Evolutionary conservation across 108 stramenopile species (phyloP), one percentile per base, ranked within the genome.

Genomic region (Skeletonema menzelii): DNA sequence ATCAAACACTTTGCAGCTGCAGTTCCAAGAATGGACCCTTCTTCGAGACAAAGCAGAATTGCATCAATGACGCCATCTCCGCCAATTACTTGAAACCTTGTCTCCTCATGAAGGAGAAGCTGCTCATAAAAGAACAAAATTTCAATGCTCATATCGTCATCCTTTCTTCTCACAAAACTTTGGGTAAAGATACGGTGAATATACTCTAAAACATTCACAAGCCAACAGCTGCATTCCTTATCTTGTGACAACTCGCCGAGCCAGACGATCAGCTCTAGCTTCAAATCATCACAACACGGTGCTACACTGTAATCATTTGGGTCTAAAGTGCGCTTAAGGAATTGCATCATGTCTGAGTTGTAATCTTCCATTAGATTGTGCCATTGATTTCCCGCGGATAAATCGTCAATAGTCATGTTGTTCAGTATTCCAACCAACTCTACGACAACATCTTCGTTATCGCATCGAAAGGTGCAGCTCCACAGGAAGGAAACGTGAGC

Each of bases 361-460:
- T 77, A 15, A 14, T 77, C 76, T 60, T 66, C 40, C 4, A 77
- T 49, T 8, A 70, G 53, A 71, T 77, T 65, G 20, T 63, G 27
- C 76, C 76, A 77, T 53, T 77, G 69, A 15, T 55, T 42, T 70
- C 76, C 76, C 4, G 68, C 76, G 7, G 69, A 65, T 34, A 77
- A 8, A 55, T 77, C 76, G 46, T 77, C 55, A 7, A 20, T 15
- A 19, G 76, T 77, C 15, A 77, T 31, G 42, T 77, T 70, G 59
- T 28, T 66, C 59, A 77, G 34, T 59, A 70, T 59, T 19, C 76
- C 69, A 6, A 77, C 37, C 65, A 64, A 59, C 55, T 77, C 76
- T 2, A 77, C 76, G 20, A 77, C 65, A 28, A 67, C 27, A 27
- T 77, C 69, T 19, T 70, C 69, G 26, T 70, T 60, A 7, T 70